phyloP scores from a whole-genome alignment of 2,329 filamentous ascomycete genomes.

The Arthrinium phaeospermum region DNA sequence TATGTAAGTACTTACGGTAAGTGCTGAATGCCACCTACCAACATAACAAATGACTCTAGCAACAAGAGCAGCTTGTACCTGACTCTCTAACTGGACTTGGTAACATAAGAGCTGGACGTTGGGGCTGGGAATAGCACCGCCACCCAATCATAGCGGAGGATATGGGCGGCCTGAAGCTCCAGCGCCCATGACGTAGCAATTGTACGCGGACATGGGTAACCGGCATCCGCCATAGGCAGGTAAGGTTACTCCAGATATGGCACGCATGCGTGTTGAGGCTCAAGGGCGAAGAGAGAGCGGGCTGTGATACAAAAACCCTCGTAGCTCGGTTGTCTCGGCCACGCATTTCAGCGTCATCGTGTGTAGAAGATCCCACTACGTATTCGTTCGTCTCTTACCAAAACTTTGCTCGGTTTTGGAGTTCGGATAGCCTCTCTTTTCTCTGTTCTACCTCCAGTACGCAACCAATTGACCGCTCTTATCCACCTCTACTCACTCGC shows the following conservation, averaged over 20 bases:
- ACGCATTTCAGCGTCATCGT: neutral
- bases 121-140: neutral
- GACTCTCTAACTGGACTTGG: neutral
- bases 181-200: conserved; percentile 1
- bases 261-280: neutral
- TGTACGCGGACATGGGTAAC: neutral
- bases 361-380: neutral
- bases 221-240: neutral
- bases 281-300: neutral
- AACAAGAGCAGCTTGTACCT: neutral
- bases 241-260: neutral
- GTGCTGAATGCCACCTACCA: neutral
- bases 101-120: neutral
- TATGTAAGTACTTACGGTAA: neutral
- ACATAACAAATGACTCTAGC: neutral
- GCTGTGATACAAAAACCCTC: neutral
- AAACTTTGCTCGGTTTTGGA: neutral
- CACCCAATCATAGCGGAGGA: neutral
- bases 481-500: neutral
- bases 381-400: neutral
- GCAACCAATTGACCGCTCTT: neutral
- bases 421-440: neutral
- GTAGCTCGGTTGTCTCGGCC: conserved; percentile 1
- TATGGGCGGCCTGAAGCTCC: neutral
- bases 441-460: neutral